Base-by-base conservation (phyloP, 208 protist genomes). In the Herpetomonas muscarum region DNA sequence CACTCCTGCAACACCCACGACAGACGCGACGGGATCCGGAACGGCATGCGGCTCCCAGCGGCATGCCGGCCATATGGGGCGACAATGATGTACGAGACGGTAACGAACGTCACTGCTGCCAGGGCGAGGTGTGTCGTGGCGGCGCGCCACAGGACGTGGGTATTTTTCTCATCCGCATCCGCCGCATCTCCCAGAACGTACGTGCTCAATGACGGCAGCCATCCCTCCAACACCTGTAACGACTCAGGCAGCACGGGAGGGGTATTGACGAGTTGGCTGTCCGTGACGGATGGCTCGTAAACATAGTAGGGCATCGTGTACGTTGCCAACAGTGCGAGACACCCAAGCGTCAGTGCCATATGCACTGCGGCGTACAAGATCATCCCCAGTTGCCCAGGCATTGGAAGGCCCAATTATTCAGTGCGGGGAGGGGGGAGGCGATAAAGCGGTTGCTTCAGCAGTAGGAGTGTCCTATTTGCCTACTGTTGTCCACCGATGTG, bases 1-100 rank as follows among this genome's bases (percentile, higher is more conserved):
- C 56, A 64, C 70, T 93, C 82, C 62, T 93, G 86, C 54, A 93
- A 36, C 2, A 73, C 36, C 80, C 86, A 93, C 25, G 70, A 67
- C 13, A 85, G 49, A 3, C 56, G 34, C 3, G 82, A 67, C 17
- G 86, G 77, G 2, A 87, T n/a, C 17, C 59, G 67, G 6, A 79
- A 4, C 0, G 26, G 59, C 10, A 65, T 34, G 12, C 0, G 32
- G 21, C n/a, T 61, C 26, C 5, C 21, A 24, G 24, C 0, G 0
- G 70, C 59, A 44, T 85, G 74, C 15, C 67, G 55, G 31, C 78
- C 78, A 56, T 64, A 84, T 12, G 76, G 76, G 0, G 76, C 55
- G 0, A 58, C 49, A 17, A 76, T 61, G n/a, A 74, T 46, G 39
- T 63, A 64, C 15, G 31, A 54, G 30, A 68, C 39, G 48, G 66